These are phyloP conservation scores for Penicillium atrosanguineum DNA, from an alignment of 495 filamentous ascomycete genomes.

Conservation along the genomic window DNA sequence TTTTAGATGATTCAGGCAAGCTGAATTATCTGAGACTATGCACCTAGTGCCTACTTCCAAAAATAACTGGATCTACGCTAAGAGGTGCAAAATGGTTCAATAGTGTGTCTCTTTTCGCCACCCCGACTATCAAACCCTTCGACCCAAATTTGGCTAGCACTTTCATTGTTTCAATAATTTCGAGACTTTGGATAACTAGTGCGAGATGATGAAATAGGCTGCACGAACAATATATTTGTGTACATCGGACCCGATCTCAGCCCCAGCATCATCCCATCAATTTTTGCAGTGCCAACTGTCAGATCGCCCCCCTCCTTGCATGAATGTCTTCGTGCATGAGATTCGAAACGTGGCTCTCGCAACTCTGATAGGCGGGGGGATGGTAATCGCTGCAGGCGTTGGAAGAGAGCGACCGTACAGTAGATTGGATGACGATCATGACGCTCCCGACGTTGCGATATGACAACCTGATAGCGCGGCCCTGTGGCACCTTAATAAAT, in stretches of 20 bases:
- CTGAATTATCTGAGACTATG: not conserved
- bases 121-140: not conserved
- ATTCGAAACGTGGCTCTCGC: slow-evolving; percentile 2
- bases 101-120: not conserved
- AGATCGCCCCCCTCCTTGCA: not conserved
- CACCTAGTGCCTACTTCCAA: not conserved
- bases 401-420: slow-evolving; percentile 2
- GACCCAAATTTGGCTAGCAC: not conserved
- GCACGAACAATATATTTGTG: not conserved
- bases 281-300: not conserved
- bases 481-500: slow-evolving; percentile 18
- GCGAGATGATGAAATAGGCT: slow-evolving; percentile 2
- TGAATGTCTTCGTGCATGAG: not conserved
- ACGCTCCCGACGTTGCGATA: slow-evolving; percentile 3
- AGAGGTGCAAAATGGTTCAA: not conserved
- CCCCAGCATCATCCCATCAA: not conserved
- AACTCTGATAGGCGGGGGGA: slow-evolving; percentile 5
- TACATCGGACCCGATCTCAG: not conserved
- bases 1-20: not conserved
- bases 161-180: not conserved
- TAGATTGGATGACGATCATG: slow-evolving; percentile 15
- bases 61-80: not conserved
- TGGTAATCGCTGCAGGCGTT: slow-evolving; percentile 9
- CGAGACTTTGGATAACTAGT: not conserved
- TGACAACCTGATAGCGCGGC: slow-evolving; percentile 1